These are phyloP conservation scores for Mangifera indica DNA, from an alignment of 345 rosid species.

Conservation along the genomic window DNA sequence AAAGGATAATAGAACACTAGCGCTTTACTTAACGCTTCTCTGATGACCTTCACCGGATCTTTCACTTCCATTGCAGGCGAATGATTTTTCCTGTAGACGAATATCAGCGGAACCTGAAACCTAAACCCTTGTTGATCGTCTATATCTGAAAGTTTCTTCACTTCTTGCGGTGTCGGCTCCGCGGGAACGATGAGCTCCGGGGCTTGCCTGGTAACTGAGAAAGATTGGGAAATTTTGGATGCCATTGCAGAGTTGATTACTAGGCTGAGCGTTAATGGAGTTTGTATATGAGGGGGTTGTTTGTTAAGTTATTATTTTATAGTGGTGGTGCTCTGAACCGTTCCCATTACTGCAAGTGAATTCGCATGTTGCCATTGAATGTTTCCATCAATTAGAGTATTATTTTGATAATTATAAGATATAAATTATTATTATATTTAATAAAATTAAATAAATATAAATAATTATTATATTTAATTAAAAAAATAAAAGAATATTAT, in stretches of 20 bases:
- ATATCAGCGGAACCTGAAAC: neutral
- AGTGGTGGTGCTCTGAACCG: too few species aligned
- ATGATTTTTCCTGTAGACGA: conserved; percentile 3
- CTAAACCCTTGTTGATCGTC: conserved; percentile 12
- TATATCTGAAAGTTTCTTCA: neutral
- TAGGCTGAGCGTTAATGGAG: too few species aligned
- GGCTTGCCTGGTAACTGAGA: neutral
- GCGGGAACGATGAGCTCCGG: conserved; percentile 1
- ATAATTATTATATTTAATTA: too few species aligned
- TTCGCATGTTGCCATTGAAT: too few species aligned
- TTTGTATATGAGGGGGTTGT: too few species aligned
- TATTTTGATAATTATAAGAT: too few species aligned
- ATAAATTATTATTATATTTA: too few species aligned
- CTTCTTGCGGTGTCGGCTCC: neutral
- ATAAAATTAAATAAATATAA: too few species aligned
- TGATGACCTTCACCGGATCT: conserved; percentile 1
- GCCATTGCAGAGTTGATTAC: neutral
- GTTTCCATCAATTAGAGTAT: accelerated
- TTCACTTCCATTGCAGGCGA: neutral
- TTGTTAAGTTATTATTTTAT: too few species aligned
- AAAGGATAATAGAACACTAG: conserved; percentile 17
- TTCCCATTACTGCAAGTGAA: too few species aligned
- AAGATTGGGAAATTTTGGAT: neutral
- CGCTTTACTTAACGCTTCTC: neutral
- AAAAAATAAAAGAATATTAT: too few species aligned